These are phyloP conservation scores for Russula brevipes DNA, from an alignment of 768 basidiomycete species.

Conservation along the genomic window DNA sequence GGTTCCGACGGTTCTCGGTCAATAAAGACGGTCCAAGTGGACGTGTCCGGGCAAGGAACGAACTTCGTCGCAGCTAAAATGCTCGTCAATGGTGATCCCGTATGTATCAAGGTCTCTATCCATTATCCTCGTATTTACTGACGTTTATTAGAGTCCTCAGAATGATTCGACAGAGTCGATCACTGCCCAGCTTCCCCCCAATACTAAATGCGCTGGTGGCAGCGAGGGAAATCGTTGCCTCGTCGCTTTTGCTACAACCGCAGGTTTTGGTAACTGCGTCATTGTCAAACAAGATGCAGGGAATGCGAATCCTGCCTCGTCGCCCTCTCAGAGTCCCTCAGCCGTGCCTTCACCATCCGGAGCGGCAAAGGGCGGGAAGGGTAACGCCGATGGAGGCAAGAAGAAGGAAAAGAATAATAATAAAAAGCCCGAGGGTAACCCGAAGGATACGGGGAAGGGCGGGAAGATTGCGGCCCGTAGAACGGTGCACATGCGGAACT, in stretches of 20 bases:
- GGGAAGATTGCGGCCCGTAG: neutral
- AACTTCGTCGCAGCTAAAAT: conserved; percentile 38
- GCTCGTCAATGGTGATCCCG: conserved; percentile 44
- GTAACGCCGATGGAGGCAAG: neutral
- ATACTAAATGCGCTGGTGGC: conserved; percentile 50
- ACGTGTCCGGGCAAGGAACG: conserved; percentile 37
- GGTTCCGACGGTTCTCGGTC: conserved; percentile 46
- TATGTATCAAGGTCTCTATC: conserved; percentile 29
- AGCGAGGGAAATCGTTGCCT: conserved; percentile 42
- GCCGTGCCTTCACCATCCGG: neutral
- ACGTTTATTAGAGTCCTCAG: conserved; percentile 36
- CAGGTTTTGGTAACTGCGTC: conserved; percentile 52
- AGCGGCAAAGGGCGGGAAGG: conserved; percentile 2
- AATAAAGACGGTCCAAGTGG: conserved; percentile 41
- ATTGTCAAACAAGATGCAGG: conserved; percentile 36
- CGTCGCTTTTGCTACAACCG: conserved; percentile 45
- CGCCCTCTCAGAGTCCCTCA: neutral
- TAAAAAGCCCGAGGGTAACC: neutral
- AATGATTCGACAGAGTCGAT: conserved; percentile 38
- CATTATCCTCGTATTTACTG: neutral
- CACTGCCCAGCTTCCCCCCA: conserved; percentile 42
- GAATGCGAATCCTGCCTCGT: neutral
- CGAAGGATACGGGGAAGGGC: too few relatives aligned
- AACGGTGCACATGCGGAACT: neutral
- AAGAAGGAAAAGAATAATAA: neutral